Evolutionary conservation across 805 yeast species (phyloP).

Genomic region (Yarrowia sp.): DNA sequence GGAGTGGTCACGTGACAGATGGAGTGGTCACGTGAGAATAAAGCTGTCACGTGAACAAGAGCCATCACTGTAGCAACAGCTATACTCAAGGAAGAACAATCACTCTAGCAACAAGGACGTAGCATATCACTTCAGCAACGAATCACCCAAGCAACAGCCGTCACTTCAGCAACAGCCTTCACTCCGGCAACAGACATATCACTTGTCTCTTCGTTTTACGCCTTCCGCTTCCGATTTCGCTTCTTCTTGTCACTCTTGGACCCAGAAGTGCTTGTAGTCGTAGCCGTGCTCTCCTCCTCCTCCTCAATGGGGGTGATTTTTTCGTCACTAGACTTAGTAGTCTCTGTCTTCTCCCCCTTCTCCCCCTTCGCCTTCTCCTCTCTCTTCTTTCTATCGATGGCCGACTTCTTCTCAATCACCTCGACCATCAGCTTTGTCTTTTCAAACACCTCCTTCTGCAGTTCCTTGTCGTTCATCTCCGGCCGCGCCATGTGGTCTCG

Average conservation of each 20-base stretch:
- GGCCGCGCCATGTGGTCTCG: conserved; percentile 58
- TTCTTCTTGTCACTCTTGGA: conserved; percentile 10
- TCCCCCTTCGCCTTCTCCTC: conserved; percentile 42
- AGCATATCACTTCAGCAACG: no score
- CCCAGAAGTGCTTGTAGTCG: not conserved
- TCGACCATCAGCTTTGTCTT: conserved; percentile 65
- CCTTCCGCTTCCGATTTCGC: conserved; percentile 21
- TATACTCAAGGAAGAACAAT: no score
- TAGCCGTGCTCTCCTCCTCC: conserved; percentile 2
- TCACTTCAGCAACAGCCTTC: no score
- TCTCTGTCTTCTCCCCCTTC: not conserved
- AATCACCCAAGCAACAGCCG: no score
- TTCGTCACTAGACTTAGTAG: not conserved
- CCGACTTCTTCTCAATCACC: conserved; percentile 72
- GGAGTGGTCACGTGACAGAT: no score
- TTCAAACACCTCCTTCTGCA: conserved; percentile 67
- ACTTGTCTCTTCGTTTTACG: not conserved
- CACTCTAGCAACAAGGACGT: no score
- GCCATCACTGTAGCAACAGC: no score
- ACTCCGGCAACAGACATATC: not conserved
- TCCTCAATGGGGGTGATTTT: conserved; percentile 22
- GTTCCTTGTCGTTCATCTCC: conserved; percentile 67
- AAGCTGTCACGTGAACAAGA: no score
- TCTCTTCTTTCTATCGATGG: conserved; percentile 64
- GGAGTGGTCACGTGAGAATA: no score